Evolutionary conservation across 208 protist species (phyloP).

Genomic region (Crithidia fasciculata): DNA sequence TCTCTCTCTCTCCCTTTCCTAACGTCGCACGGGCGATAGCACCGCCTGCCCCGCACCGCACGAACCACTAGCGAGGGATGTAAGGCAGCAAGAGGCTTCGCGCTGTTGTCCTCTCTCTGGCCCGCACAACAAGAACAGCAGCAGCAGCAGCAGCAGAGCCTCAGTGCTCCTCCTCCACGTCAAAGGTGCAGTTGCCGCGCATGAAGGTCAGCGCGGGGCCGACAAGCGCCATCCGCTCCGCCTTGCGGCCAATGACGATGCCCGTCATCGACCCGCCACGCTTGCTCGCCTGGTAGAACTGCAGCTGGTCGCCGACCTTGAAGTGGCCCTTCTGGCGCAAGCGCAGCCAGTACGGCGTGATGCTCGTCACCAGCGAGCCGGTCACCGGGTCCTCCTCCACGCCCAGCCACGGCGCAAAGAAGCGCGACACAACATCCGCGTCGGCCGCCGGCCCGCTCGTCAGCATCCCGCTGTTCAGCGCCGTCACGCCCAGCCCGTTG

Average conservation of each 20-base stretch:
- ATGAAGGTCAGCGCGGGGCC: constrained; percentile 69
- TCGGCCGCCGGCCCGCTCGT: constrained; percentile 29
- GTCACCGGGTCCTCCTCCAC: constrained; percentile 77
- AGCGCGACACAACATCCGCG: constrained; percentile 63
- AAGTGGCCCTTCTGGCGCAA: constrained; percentile 38
- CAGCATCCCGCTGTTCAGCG: constrained; percentile 41
- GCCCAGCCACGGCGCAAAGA: constrained; percentile 75
- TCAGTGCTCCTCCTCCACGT: constrained; percentile 56
- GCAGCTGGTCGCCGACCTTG: constrained; percentile 57
- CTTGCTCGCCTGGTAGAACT: constrained; percentile 67
- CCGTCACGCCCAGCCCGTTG: constrained; percentile 44
- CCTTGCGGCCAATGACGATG: constrained; percentile 69
- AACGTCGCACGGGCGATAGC: no score
- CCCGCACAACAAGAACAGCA: constrained; percentile 4
- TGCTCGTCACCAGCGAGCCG: constrained; percentile 43
- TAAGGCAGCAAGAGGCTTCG: no score
- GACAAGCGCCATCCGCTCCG: constrained; percentile 65
- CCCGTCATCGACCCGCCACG: constrained; percentile 51
- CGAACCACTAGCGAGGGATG: no score
- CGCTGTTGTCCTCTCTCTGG: no score
- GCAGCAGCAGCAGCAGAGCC: not conserved
- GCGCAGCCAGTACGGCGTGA: constrained; percentile 70
- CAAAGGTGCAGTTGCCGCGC: constrained; percentile 58
- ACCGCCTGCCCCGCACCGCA: no score
- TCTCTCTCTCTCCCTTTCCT: no score